Evolutionary conservation across 2,329 filamentous ascomycete species (phyloP), one percentile per base, ranked within the genome.

Genomic region (Cercospora berteroae): DNA sequence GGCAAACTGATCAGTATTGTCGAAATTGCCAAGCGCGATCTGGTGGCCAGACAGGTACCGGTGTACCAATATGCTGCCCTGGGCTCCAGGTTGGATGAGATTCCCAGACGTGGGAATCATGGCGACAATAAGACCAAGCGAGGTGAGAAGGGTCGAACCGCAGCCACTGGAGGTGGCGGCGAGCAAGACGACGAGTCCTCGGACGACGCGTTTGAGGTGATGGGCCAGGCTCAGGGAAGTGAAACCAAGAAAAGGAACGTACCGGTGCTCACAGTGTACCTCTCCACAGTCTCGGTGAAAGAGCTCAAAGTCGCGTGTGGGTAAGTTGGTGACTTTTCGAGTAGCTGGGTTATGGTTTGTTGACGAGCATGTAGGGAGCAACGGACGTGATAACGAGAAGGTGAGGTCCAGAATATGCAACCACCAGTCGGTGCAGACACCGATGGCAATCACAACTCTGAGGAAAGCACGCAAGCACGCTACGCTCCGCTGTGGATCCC

Each of bases 1-100:
- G 83, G 83, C 77, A 93, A 93, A 77, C 81, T 92, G 73, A 86
- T 92, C 72, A 89, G 86, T 4, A 84, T 92, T 56, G 83, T 84
- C 55, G 90, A 93, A 77, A 88, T 90, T 44, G 75, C 74, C n/a
- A 80, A 80, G 67, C 75, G 78, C 75, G 65, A 80, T 16, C 75
- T 78, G 16, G 79, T 78, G 16, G 42, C 70, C 74, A 84, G 25
- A 80, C 83, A 71, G 80, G 83, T 69, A 82, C 82, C 60, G 74
- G 83, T 68, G 73, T 86, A 64, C 70, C 77, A 80, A 63, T 80
- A 80, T 65, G 77, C 64, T 42, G 73, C 74, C 2, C 65, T 71
- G 69, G 70, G 60, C 9, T 72, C 71, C 18, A 72, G 74, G 58
- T 67, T 73, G 64, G 66, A 69, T 10, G 72, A 70, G 23, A 68